Base-by-base conservation (phyloP, 2,329 filamentous ascomycete species). In the Diaporthe helianthi region DNA sequence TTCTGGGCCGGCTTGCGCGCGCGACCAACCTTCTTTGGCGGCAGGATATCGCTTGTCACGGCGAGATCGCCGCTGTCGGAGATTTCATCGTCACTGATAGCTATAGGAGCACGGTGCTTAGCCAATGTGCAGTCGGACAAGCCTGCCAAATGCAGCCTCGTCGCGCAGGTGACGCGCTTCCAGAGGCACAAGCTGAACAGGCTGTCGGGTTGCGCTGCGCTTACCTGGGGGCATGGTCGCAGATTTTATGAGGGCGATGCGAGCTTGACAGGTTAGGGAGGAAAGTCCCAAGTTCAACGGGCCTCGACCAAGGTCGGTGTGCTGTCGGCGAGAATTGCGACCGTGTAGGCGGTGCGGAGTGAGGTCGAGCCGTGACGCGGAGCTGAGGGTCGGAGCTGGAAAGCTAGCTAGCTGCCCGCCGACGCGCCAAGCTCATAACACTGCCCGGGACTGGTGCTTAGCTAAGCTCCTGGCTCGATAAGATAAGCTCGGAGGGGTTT, bases 51-150 rank as follows among this genome's bases (percentile, higher is more conserved):
- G 63, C 73, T 63, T 44, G 74, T 69, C 47, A 71, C 46, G 49
- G 73, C 31, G 61, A 74, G 33, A 64, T 76, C 75, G 67, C 73
- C 76, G 26, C 60, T 46, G 13, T 80, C 82, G 2, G 82, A 83
- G 31, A 72, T 71, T 29, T 82, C 81, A 31, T 83, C 80, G 70
- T 83, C 82, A 72, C 81, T 83, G 46, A 83, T 78, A 17, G 81
- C 82, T 81, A 41, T 65, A 46, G 19, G 2, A 36, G 60, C 12
- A 70, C 33, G 26, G 24, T 19, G 1, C 17, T 68, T 47, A 71
- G 54, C n/a, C 41, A 13, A 2, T 10, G 4, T 24, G n/a, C 1
- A 6, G n/a, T 10, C 5, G 6, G 33, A 19, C 46, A 52, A 13
- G 26, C 36, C 36, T 19, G 10, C 26, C n/a, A 19, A 31, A n/a